Conservation (phyloP, 1,139 yeast species). For the Nakaseomyces kungkrabaensis region DNA sequence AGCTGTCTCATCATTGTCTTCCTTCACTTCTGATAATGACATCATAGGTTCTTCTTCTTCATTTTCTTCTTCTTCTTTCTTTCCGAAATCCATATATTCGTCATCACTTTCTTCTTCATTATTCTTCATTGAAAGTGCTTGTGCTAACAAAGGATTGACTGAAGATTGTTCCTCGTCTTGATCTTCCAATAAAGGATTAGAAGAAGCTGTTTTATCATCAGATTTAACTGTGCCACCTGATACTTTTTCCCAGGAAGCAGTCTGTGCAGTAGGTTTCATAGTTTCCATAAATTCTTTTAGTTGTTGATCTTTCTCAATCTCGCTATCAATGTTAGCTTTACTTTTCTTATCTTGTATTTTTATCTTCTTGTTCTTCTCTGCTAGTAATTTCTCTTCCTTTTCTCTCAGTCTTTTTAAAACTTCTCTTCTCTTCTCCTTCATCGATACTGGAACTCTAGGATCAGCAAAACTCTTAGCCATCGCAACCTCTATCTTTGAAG, state of each 20-base stretch:
- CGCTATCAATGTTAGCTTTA: constrained; percentile 40
- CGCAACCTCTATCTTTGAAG: constrained; percentile 68
- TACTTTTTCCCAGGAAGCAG: constrained; percentile 25
- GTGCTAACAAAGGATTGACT: constrained; percentile 31
- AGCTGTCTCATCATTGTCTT: constrained; percentile 10
- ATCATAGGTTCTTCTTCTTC: constrained; percentile 30
- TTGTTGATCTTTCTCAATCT: constrained; percentile 54
- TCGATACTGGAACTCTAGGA: constrained; percentile 66
- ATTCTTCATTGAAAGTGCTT: constrained; percentile 31
- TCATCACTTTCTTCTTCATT: constrained; percentile 47
- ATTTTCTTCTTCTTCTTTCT: constrained; percentile 19
- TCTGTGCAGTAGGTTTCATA: constrained; percentile 58
- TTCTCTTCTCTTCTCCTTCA: constrained; percentile 52
- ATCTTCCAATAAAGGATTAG: constrained; percentile 3
- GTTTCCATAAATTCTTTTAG: constrained; percentile 74
- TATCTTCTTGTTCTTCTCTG: constrained; percentile 32
- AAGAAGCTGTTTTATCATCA: constrained; percentile 9
- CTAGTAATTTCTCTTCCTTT: constrained; percentile 42
- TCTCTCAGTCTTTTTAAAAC: constrained; percentile 44
- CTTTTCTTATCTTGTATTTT: constrained; percentile 22
- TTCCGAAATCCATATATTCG: constrained; percentile 50
- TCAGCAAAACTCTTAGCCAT: constrained; percentile 80
- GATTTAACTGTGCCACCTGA: constrained; percentile 36
- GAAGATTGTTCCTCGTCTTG: constrained; percentile 12
- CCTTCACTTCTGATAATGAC: constrained; percentile 18